phyloP scores from a whole-genome alignment of 2,329 filamentous ascomycete species.

The Colletotrichum phormii region DNA sequence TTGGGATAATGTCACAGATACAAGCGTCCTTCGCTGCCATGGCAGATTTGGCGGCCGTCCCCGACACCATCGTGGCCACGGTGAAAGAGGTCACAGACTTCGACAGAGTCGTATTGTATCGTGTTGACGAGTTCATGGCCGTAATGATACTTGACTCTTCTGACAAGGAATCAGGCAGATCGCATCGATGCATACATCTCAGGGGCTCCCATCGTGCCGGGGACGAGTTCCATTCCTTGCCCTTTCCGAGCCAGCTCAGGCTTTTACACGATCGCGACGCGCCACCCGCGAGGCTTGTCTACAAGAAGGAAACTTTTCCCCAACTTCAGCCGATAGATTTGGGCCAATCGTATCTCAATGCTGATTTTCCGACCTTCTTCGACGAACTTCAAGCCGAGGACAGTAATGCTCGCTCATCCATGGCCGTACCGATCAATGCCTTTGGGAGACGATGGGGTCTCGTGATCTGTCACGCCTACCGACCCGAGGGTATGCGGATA shows the following conservation, averaged over 20 bases:
- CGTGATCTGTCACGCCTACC: neutral
- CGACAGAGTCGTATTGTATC: neutral
- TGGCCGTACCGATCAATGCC: neutral
- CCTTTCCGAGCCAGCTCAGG: neutral
- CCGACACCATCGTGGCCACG: neutral
- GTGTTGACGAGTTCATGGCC: neutral
- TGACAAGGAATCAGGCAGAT: neutral
- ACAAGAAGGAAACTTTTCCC: neutral
- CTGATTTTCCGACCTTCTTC: neutral
- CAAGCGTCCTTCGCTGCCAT: neutral
- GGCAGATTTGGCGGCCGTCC: neutral
- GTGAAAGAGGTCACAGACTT: neutral
- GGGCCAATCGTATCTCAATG: neutral
- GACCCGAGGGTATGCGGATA: neutral
- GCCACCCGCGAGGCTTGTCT: neutral
- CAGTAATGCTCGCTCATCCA: neutral
- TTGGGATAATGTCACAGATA: neutral
- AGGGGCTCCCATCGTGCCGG: neutral
- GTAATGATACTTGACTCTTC: neutral
- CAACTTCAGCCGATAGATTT: neutral
- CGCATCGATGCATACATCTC: neutral
- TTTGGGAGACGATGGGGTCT: neutral
- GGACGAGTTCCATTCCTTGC: neutral
- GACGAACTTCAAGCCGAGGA: neutral
- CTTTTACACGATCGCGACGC: neutral